Base-by-base conservation (phyloP, 257 asterid species). In the Rehmannia glutinosa region DNA sequence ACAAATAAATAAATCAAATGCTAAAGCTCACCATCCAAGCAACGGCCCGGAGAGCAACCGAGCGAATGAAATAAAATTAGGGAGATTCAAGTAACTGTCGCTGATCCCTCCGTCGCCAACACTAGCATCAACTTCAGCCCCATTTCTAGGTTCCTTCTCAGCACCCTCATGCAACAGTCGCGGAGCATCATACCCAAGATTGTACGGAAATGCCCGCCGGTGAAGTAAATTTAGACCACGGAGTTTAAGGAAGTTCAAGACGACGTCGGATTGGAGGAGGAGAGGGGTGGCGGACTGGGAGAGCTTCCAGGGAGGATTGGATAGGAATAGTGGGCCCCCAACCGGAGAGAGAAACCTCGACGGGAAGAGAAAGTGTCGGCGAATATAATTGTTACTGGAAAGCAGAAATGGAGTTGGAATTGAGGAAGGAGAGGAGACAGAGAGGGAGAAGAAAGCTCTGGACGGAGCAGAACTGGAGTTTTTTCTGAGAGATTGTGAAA, bases 41-140 rank as follows among this genome's bases (percentile, higher is more conserved):
- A 90, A 47, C 25, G 99, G 97, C 30, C 99, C 99, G 13, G 96
- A 88, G 11, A 88, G 86, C 89, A 93, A 53, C 72, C 99, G 81
- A 27, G 82, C 64, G 71, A 93, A 76, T 5, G 97, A 93, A 32
- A 93, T 85, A 30, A 74, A 88, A 75, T 93, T 93, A 0, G 99
- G 97, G 32, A 85, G 65, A 64, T 93, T 93, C 73, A 90, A 67
- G 81, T 76, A 86, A 73, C 84, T 82, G 8, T 81, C 76, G 17
- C 71, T 66, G 55, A 83, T 72, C 51, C 72, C 90, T 45, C 55
- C 70, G 24, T 38, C 61, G 54, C 64, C 73, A 35, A 15, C 38
- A 6, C 62, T 41, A 57, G 38, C 81, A 36, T 45, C 76, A 53
- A 75, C 52, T 16, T 66, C 78, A 64, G 70, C 58, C 28, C 50